Base-by-base conservation (phyloP, 306 rosid species). In the Mimosa bimucronata region DNA sequence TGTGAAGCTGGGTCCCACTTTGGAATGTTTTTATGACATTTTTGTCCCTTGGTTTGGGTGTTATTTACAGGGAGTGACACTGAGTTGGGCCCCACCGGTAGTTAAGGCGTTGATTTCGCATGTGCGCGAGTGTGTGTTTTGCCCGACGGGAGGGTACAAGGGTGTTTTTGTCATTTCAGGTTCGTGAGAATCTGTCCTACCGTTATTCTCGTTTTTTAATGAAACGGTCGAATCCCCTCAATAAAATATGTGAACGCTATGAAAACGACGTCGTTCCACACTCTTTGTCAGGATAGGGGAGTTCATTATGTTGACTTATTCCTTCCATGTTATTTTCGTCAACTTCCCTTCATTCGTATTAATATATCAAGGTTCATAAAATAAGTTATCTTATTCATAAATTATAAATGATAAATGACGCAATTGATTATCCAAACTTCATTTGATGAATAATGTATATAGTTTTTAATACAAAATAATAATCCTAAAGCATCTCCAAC, bases 101-200 rank as follows among this genome's bases (percentile, higher is more conserved):
- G 91, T 94, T 88, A 84, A 85, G 94, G 95, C 97, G 92, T 85
- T 87, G 83, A 91, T 84, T 80, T 81, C 86, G 93, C 94, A 58
- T 71, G 76, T 76, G 89, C 86, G 84, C 75, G 81, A 30, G 64
- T 2, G 60, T 44, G 50, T 1, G 80, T 38, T 64, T 2, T 30
- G 14, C 31, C 12, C 44, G 34, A 65, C 25, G 41, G 79, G 18
- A 2, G 37, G 37, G 9, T 2, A 21, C 25, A 41, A 57, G 88
- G 89, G 83, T 55, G 55, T 48, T 70, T 80, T 57, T 2, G 91
- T 85, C 82, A 80, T 78, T 84, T 66, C 2, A 1, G 2, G 0
- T 0, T 5, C 2, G 7, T 4, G 73, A 9, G 58, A 23, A 14
- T 46, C 40, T 72, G 58, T 80, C 77, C 15, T 34, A 76, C 86